Evolutionary conservation across 176 grass and related monocot species (phyloP), one percentile per base, ranked within the genome.

Genomic region (Carex scoparia): DNA sequence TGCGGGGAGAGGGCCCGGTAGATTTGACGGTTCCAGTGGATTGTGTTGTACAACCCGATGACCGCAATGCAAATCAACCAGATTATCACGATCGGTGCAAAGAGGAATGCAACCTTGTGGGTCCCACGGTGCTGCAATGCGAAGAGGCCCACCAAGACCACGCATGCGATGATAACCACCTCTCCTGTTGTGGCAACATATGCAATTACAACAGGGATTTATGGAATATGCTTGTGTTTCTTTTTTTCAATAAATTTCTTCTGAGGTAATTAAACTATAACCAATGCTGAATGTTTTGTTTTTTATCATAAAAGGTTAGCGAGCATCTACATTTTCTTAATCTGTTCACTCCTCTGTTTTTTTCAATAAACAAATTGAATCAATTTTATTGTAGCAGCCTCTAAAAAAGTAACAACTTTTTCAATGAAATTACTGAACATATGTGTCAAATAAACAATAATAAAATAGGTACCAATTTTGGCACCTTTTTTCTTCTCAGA

Each of bases 111-210:
- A 15, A 98, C 93, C 85, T 91, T 94, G 31, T 95, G 96, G 80
- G 96, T 98, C 59, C 96, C 96, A 65, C 91, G 85, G 77, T 98
- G 96, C 84, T 98, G 96, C 85, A 98, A 89, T 65, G 96, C 91
- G 69, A 98, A 98, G 71, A 98, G 87, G 67, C 96, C 91, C 83
- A 98, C 96, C 84, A 98, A 89, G 12, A 98, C 87, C 90, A 98
- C 81, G 48, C 96, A 98, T 46, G 96, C 88, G 87, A 98, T 92
- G 28, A 98, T 69, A 51, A 95, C 88, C 82, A 98, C 88, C 54
- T 89, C 94, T 92, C 93, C 96, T 95, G 85, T 82, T 65, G 44
- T 66, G 33, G 23, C 84, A 84, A 87, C 19, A 86, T 88, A 82
- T 79, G 32, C 48, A 53, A 78, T 57, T 16, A 33, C 28, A 32